Percentiles rank a stretch among this genome's conserved stretches.
Conservation (phyloP, 306 rosid species). For the Bauhinia variegata region DNA sequence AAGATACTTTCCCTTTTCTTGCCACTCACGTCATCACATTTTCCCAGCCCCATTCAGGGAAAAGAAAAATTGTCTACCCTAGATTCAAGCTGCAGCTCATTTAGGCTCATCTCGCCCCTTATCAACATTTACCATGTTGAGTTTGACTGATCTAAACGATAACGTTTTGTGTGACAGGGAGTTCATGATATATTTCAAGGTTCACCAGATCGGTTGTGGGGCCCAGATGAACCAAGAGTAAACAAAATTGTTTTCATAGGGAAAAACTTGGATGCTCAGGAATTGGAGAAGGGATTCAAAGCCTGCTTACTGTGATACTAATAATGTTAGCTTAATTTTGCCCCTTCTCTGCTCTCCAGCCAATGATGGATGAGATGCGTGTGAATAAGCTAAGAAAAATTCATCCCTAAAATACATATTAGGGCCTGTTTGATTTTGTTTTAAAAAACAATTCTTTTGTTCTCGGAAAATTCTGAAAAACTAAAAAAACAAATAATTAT, state of each 20-base stretch:
- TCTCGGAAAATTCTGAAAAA: too few species aligned
- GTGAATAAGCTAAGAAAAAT: constrained; percentile 1
- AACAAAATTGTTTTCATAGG: constrained; percentile 96
- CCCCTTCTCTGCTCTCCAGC: constrained; percentile 18
- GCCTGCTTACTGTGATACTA: constrained; percentile 65
- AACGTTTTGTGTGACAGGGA: constrained; percentile 60
- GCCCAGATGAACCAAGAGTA: constrained; percentile 68
- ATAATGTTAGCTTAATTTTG: neutral
- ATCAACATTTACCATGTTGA: neutral
- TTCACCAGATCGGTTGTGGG: constrained; percentile 94
- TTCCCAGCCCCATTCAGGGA: too few species aligned
- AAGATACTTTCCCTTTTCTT: too few species aligned
- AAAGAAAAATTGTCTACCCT: neutral
- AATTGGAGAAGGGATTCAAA: constrained; percentile 79
- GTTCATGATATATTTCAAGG: constrained; percentile 99
- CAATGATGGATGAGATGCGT: constrained; percentile 23
- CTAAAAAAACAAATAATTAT: too few species aligned
- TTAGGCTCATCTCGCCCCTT: constrained; percentile 8
- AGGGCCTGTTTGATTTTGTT: too few species aligned
- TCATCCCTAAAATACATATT: too few species aligned
- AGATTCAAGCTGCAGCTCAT: neutral
- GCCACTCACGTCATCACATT: too few species aligned
- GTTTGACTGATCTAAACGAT: constrained; percentile 16
- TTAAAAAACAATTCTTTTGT: too few species aligned
- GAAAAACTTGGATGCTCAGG: constrained; percentile 78